phyloP scores from a whole-genome alignment of 2,329 filamentous ascomycete species.

The Biscogniauxia sp. region DNA sequence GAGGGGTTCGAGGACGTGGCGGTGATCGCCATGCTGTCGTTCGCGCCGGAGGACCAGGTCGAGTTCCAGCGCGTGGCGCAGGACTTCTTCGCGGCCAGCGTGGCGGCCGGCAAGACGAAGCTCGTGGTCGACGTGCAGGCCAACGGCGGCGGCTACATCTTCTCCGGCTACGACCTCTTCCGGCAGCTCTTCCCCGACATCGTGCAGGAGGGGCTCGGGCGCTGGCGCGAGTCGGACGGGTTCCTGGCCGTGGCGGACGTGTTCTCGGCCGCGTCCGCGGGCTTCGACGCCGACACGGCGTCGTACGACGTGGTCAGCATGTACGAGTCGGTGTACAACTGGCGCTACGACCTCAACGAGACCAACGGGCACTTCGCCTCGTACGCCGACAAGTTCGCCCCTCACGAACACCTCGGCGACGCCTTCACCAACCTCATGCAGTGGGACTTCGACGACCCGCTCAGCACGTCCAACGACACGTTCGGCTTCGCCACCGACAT shows the following conservation, averaged over 20 bases:
- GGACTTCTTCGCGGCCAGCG: slow-evolving; percentile 33
- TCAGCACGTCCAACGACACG: slow-evolving; percentile 40
- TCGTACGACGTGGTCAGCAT: slow-evolving; percentile 33
- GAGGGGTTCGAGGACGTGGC: slow-evolving; percentile 32
- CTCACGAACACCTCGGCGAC: slow-evolving; percentile 44
- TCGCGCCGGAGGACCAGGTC: slow-evolving; percentile 24
- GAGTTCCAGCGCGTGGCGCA: slow-evolving; percentile 34
- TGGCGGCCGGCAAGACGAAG: slow-evolving; percentile 51
- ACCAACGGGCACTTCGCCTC: slow-evolving; percentile 50
- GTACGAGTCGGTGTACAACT: slow-evolving; percentile 51
- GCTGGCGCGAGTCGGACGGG: slow-evolving; percentile 38
- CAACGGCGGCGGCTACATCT: slow-evolving; percentile 54
- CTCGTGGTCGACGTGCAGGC: slow-evolving; percentile 54
- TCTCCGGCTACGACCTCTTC: slow-evolving; percentile 56
- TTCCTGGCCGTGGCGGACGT: slow-evolving; percentile 37
- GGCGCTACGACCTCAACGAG: slow-evolving; percentile 48
- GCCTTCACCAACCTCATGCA: slow-evolving; percentile 52
- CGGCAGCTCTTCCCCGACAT: slow-evolving; percentile 52
- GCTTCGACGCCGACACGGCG: slow-evolving; percentile 29
- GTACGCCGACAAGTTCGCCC: slow-evolving; percentile 43
- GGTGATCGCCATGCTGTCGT: slow-evolving; percentile 31
- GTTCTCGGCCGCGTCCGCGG: slow-evolving; percentile 26
- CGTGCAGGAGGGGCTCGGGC: slow-evolving; percentile 37
- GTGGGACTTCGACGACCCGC: slow-evolving; percentile 47
- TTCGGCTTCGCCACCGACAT: slow-evolving; percentile 46